A percentile compares a stretch with the other conserved stretches of the same genome.
Evolutionary conservation across 2,329 filamentous ascomycete species (phyloP).

Genomic region (Clathrospora elynae): DNA sequence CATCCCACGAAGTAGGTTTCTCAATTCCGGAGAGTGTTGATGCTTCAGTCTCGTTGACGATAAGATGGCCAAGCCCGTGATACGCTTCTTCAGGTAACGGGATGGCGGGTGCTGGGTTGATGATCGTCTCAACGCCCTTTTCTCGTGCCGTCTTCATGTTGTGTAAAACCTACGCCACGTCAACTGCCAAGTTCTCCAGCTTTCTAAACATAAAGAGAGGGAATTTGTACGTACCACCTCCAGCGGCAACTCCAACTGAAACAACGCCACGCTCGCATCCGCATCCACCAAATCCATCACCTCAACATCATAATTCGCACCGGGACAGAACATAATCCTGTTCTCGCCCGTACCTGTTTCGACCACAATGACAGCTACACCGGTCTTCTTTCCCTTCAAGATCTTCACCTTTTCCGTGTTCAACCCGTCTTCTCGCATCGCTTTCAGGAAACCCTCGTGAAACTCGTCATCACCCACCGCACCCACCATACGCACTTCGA

Average conservation of each 20-base stretch:
- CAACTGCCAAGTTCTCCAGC: background rate
- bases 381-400: constrained; percentile 53
- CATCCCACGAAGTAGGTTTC: constrained; percentile 40
- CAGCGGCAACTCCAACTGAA: constrained; percentile 56
- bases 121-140: constrained; percentile 61
- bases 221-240: constrained; percentile 39
- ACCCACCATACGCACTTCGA: constrained; percentile 57
- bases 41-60: constrained; percentile 92
- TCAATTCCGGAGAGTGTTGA: constrained; percentile 68
- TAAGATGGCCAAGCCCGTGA: constrained; percentile 71
- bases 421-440: constrained; percentile 53
- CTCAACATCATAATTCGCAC: constrained; percentile 53
- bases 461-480: constrained; percentile 56
- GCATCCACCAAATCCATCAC: constrained; percentile 46
- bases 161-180: constrained; percentile 34
- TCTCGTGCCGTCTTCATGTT: constrained; percentile 45
- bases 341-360: constrained; percentile 56
- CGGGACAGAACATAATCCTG: constrained; percentile 55
- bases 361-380: constrained; percentile 56
- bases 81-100: constrained; percentile 70
- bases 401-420: constrained; percentile 49
- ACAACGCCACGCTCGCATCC: constrained; percentile 51
- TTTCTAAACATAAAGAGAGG: background rate
- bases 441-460: constrained; percentile 48
- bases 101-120: constrained; percentile 81